phyloP scores from a whole-genome alignment of 441 rosid genomes.

The Populus tomentosa region DNA sequence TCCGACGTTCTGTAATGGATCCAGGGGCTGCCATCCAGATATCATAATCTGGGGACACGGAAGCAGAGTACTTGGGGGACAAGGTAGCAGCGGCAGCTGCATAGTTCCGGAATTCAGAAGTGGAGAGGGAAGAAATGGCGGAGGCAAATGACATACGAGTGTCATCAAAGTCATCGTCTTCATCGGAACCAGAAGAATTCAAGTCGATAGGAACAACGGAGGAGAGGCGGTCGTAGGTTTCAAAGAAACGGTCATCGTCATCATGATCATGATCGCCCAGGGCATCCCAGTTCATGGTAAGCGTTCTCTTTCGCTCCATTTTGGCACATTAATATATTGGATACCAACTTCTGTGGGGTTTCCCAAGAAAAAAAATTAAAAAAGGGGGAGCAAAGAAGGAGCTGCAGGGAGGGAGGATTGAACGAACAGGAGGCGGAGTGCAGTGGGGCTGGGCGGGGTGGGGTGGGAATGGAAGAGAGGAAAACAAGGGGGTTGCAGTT shows the following conservation, averaged over 20 bases:
- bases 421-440: too few species aligned
- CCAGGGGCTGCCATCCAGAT: conserved; percentile 92
- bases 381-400: neutral
- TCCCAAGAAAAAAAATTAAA: too few species aligned
- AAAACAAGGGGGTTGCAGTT: conserved; percentile 15
- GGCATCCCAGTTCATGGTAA: conserved; percentile 75
- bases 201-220: conserved; percentile 44
- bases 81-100: conserved; percentile 23
- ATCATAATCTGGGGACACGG: conserved; percentile 47
- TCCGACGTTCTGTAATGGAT: conserved; percentile 71
- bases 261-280: conserved; percentile 49
- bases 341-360: too few species aligned
- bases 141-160: conserved; percentile 66
- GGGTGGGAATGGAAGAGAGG: conserved; percentile 27
- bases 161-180: conserved; percentile 60
- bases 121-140: conserved; percentile 37
- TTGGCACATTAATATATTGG: neutral
- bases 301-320: conserved; percentile 44
- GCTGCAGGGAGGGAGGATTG: too few species aligned
- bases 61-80: too few species aligned
- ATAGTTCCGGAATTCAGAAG: conserved; percentile 24
- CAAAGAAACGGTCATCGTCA: conserved; percentile 70
- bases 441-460: neutral
- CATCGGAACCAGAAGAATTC: conserved; percentile 58
- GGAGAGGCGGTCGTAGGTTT: conserved; percentile 58